Percentiles rank a stretch among this genome's conserved stretches.
phyloP scores from a whole-genome alignment of 179 eudicot species.

The Silene vulgaris region DNA sequence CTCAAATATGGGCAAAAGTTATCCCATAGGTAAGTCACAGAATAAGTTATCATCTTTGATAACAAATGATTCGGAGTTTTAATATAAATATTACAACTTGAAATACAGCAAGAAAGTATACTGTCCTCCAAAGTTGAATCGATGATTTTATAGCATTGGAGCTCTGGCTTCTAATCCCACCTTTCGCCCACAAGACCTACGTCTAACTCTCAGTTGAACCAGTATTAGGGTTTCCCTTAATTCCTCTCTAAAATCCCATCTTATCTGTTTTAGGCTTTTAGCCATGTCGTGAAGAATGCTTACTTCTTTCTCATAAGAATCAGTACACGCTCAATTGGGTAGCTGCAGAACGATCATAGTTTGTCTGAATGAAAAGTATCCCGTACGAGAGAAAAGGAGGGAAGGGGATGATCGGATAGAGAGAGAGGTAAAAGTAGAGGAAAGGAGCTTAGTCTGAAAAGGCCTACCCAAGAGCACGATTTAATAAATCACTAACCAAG shows the following conservation, averaged over 20 bases:
- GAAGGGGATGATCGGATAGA: too few species aligned
- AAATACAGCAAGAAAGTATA: background rate
- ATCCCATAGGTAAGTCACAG: background rate
- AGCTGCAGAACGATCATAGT: background rate
- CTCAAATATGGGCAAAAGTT: slow-evolving; percentile 14
- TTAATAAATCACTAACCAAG: too few species aligned
- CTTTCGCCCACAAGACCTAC: background rate
- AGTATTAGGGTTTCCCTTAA: background rate
- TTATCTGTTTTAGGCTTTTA: too few species aligned
- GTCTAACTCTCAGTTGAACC: background rate
- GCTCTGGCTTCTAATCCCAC: too few species aligned
- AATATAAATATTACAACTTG: background rate
- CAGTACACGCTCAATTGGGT: background rate
- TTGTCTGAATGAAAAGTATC: too few species aligned
- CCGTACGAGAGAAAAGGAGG: too few species aligned
- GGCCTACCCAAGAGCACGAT: too few species aligned
- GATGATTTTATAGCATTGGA: too few species aligned
- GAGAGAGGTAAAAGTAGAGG: too few species aligned
- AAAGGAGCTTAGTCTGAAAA: too few species aligned
- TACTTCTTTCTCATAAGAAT: background rate
- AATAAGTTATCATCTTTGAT: background rate
- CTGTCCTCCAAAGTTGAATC: background rate
- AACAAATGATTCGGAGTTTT: background rate
- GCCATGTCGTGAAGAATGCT: background rate
- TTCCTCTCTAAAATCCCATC: background rate